These are phyloP conservation scores for Quercus lobata DNA, from an alignment of 331 rosid genomes.

Conservation along the genomic window DNA sequence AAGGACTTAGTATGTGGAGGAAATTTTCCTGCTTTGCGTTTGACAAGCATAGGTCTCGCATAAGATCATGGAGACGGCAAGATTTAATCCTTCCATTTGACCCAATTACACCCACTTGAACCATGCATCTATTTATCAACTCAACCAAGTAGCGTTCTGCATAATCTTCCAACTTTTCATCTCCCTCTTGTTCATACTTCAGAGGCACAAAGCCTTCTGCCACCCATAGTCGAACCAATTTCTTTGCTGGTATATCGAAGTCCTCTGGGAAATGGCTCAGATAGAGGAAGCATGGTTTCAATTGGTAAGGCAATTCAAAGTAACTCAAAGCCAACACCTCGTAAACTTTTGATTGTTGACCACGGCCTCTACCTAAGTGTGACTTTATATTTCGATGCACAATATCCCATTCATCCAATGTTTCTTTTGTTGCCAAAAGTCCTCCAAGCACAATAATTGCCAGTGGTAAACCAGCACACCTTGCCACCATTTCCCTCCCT, in stretches of 20 bases:
- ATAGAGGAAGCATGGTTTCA: slow-evolving; percentile 61
- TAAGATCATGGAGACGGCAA: slow-evolving; percentile 39
- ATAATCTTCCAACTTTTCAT: slow-evolving; percentile 26
- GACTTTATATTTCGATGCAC: slow-evolving; percentile 22
- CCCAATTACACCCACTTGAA: slow-evolving; percentile 42
- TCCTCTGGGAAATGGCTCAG: slow-evolving; percentile 62
- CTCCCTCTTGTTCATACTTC: slow-evolving; percentile 14
- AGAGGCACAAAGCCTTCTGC: slow-evolving; percentile 51
- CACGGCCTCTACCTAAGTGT: slow-evolving; percentile 24
- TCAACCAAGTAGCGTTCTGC: slow-evolving; percentile 36
- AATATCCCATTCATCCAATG: slow-evolving; percentile 33
- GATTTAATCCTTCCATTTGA: slow-evolving; percentile 38
- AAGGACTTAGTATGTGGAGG: slow-evolving; percentile 13
- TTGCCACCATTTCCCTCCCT: slow-evolving; percentile 48
- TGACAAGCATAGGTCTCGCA: slow-evolving; percentile 41
- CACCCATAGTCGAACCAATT: slow-evolving; percentile 47
- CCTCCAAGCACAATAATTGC: slow-evolving; percentile 57
- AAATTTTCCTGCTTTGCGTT: slow-evolving; percentile 36
- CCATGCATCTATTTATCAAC: slow-evolving; percentile 46
- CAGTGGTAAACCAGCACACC: slow-evolving; percentile 51
- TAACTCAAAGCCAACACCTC: slow-evolving; percentile 45
- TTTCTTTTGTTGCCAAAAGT: slow-evolving; percentile 40
- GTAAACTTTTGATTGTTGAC: slow-evolving; percentile 14
- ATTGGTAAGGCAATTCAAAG: slow-evolving; percentile 38
- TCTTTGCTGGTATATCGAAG: slow-evolving; percentile 26